Evolutionary conservation across 2,329 filamentous ascomycete genomes (phyloP), one percentile per base, ranked within the genome.

Genomic region (Tolypocladium tropicale): DNA sequence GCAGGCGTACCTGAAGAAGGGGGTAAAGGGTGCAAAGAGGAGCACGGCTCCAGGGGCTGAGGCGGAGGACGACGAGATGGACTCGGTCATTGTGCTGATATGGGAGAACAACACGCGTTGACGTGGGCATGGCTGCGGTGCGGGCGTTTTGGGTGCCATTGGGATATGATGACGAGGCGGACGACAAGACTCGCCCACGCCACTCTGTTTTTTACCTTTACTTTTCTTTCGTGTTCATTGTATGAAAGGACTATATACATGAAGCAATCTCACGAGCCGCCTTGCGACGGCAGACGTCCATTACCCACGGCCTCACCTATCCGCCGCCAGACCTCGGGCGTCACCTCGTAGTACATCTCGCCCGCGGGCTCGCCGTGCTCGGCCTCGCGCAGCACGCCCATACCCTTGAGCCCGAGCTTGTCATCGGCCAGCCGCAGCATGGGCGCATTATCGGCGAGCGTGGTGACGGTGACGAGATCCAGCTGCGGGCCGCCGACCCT

Each of bases 1-100:
- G 74, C 76, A 78, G 66, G 74, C 73, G 0, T 79, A 78, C 48
- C 63, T 76, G 21, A 76, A 74, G 54, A 66, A 55, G 37, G 64
- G 63, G 54, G 39, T 55, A 21, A 66, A 55, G 37, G 64, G 63
- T 54, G 39, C 55, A 21, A 58, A 48, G 28, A 49, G 49, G 28
- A n/a, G 60, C 65, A 14, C 39, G 60, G 63, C 41, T 54, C 59
- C 10, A 50, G 58, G 55, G 5, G 54, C 14, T 34, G 65, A 65
- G 46, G 64, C 65, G 32, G 58, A 59, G 32, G 58, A 59, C 6
- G 62, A 66, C 6, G 63, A 67, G 33, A 60, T 68, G 2, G 72
- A 75, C 56, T 75, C 73, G 25, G 64, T 75, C 5, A 69, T 76
- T 59, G 64, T 75, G 18, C 57, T 76, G 56, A 67, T 75, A 11